Conservation (phyloP, 345 rosid species). For the Bruguiera gymnorhiza region DNA sequence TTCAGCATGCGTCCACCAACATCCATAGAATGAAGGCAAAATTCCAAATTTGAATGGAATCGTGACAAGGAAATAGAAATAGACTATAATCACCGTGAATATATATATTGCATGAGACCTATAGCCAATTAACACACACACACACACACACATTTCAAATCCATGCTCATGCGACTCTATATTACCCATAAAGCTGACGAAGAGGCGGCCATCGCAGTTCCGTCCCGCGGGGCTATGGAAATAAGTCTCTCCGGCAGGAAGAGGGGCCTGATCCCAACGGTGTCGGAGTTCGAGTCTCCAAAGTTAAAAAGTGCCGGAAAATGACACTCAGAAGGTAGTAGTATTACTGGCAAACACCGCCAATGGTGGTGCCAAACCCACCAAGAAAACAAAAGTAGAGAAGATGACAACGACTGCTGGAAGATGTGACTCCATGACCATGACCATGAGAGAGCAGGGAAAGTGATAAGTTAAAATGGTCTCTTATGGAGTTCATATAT, state of each 20-base stretch:
- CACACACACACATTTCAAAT: too few relatives aligned
- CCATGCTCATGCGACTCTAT: too few relatives aligned
- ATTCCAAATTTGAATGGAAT: too few relatives aligned
- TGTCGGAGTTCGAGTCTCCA: slow-evolving; percentile 93
- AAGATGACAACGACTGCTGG: not conserved
- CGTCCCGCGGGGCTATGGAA: slow-evolving; percentile 79
- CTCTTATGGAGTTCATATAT: too few relatives aligned
- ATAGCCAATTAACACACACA: not conserved
- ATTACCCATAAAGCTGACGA: slow-evolving; percentile 76
- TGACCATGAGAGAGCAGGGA: not conserved
- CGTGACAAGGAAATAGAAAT: too few relatives aligned
- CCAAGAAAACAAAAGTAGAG: not conserved
- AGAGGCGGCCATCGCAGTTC: slow-evolving; percentile 75
- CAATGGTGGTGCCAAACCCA: not conserved
- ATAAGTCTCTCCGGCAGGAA: slow-evolving; percentile 65
- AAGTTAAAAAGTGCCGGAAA: slow-evolving; percentile 80
- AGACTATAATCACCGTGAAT: too few relatives aligned
- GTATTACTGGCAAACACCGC: slow-evolving; percentile 1
- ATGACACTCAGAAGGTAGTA: slow-evolving; percentile 8
- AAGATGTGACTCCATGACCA: slow-evolving; percentile 28
- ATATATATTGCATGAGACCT: not conserved
- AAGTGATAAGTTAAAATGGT: too few relatives aligned
- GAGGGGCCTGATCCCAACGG: slow-evolving; percentile 83
- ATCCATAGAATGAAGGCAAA: too few relatives aligned
- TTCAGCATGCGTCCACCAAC: too few relatives aligned